Percentiles rank a stretch among this genome's conserved stretches.
Evolutionary conservation across 805 yeast genomes (phyloP).

Genomic region (Candida sphagnicola): DNA sequence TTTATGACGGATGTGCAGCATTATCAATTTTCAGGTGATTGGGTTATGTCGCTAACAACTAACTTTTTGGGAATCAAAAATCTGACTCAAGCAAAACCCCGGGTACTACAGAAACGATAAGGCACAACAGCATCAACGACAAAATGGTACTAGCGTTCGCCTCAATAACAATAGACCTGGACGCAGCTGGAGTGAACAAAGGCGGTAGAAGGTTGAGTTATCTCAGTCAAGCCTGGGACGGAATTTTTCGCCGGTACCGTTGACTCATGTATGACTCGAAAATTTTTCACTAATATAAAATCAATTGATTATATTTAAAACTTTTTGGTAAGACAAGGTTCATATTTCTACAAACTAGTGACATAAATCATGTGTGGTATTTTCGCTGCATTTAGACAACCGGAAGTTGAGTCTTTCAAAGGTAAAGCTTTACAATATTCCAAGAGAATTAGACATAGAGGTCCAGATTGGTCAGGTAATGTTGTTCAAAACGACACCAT

Average conservation of each 20-base stretch:
- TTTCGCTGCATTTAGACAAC: conserved; percentile 85
- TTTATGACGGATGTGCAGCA: no score
- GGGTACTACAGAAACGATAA: background rate
- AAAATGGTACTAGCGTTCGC: no score
- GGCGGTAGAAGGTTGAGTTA: no score
- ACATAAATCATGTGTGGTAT: conserved; percentile 84
- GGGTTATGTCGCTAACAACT: no score
- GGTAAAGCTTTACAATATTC: conserved; percentile 85
- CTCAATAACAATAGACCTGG: no score
- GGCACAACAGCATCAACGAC: background rate
- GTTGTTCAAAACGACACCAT: conserved; percentile 72
- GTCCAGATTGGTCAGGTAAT: conserved; percentile 99
- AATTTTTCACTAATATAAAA: conserved; percentile 1
- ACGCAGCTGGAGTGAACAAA: no score
- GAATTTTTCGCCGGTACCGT: background rate
- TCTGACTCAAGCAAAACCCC: no score
- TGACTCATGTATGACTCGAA: background rate
- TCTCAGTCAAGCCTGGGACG: background rate
- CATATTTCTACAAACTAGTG: background rate
- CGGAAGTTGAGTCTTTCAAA: conserved; percentile 76
- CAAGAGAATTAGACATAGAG: conserved; percentile 95
- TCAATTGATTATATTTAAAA: no score
- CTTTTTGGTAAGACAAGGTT: no score
- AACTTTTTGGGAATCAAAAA: no score
- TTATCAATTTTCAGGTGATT: no score